Conservation (phyloP, 2,329 filamentous ascomycete species). For the Xylaria sp. region DNA sequence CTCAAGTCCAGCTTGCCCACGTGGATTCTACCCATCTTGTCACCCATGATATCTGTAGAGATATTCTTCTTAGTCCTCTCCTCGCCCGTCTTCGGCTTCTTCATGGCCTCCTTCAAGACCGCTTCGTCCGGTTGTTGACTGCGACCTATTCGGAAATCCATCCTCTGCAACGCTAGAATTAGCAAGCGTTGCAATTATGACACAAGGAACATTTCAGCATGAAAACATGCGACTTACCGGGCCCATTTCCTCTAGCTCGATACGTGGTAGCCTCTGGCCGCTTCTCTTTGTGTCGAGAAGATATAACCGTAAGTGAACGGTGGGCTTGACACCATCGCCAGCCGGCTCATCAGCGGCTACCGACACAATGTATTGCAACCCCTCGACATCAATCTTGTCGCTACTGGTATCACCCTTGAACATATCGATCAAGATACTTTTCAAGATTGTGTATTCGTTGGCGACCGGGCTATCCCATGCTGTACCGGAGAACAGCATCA, state of each 20-base stretch:
- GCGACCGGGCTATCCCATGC: slow-evolving; percentile 82
- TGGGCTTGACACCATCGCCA: slow-evolving; percentile 57
- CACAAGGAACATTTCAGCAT: background rate
- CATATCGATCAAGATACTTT: slow-evolving; percentile 86
- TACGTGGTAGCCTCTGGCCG: slow-evolving; percentile 83
- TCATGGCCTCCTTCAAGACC: slow-evolving; percentile 88
- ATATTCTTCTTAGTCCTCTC: slow-evolving; percentile 96
- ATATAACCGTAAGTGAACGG: slow-evolving; percentile 77
- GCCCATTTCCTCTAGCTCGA: slow-evolving; percentile 95
- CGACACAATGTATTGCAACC: slow-evolving; percentile 87
- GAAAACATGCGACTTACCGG: slow-evolving; percentile 68
- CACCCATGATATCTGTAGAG: slow-evolving; percentile 85
- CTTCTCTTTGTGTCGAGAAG: slow-evolving; percentile 84
- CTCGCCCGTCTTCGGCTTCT: slow-evolving; percentile 76
- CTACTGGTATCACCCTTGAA: slow-evolving; percentile 81
- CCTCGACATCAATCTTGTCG: slow-evolving; percentile 90
- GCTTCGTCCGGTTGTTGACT: slow-evolving; percentile 77
- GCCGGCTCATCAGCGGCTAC: slow-evolving; percentile 73
- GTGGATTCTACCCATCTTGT: slow-evolving; percentile 95
- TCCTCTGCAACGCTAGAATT: slow-evolving; percentile 24
- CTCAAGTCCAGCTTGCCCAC: slow-evolving; percentile 86
- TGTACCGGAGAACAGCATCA: slow-evolving; percentile 89
- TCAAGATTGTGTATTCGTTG: slow-evolving; percentile 83
- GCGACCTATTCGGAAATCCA: slow-evolving; percentile 76
- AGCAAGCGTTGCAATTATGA: background rate